Percentiles rank a stretch among this genome's conserved stretches.
These are phyloP conservation scores for Pichia sp. DNA, from an alignment of 1,139 yeast genomes.

Conservation along the genomic window DNA sequence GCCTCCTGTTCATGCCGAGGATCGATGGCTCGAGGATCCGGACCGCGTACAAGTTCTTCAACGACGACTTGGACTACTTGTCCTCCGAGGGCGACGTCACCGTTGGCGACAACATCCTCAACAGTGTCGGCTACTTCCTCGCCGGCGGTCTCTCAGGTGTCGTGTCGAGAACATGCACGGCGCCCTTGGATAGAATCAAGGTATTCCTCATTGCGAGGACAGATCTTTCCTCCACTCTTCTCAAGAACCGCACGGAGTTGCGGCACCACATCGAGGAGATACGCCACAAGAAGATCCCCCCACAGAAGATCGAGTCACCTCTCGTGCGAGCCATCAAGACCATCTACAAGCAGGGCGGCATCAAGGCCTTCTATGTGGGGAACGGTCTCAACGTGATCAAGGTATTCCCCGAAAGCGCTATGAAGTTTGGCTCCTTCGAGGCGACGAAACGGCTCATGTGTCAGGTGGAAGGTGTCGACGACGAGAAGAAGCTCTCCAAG, in stretches of 20 bases:
- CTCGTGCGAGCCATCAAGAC: conserved; percentile 75
- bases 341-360: conserved; percentile 84
- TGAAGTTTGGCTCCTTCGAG: conserved; percentile 95
- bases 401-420: conserved; percentile 96
- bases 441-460: conserved; percentile 75
- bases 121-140: conserved; percentile 83
- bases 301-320: conserved; percentile 55
- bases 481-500: conserved; percentile 68
- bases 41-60: conserved; percentile 78
- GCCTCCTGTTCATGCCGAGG: conserved; percentile 77
- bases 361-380: conserved; percentile 86
- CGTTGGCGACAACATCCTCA: conserved; percentile 68
- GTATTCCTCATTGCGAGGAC: conserved; percentile 92
- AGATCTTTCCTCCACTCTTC: conserved; percentile 65
- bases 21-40: conserved; percentile 48
- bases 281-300: conserved; percentile 33
- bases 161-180: conserved; percentile 94
- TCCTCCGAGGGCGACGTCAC: conserved; percentile 92
- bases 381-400: conserved; percentile 90
- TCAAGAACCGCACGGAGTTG: conserved; percentile 53
- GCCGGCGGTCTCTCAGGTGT: conserved; percentile 98
- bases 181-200: conserved; percentile 92
- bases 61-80: conserved; percentile 71
- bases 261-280: conserved; percentile 37
- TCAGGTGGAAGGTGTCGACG: conserved; percentile 70